Evolutionary conservation across 306 rosid species (phyloP).

Genomic region (Rosa multiflora): DNA sequence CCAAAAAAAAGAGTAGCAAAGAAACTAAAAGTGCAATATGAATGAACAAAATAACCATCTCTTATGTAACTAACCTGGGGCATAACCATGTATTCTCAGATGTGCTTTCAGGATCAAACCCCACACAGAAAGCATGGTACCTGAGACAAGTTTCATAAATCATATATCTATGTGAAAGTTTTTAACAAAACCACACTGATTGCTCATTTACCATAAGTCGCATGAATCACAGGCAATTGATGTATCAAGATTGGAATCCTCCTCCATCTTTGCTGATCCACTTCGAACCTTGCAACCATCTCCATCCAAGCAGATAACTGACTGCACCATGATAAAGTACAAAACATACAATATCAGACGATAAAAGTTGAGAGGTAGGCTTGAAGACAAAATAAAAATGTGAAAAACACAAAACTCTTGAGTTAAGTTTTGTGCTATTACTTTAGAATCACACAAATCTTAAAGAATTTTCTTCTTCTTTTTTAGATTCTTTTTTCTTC

Average conservation of each 20-base stretch:
- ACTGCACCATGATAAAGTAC: constrained; percentile 58
- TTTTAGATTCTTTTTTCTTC: not conserved
- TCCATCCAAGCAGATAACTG: constrained; percentile 97
- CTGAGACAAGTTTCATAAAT: constrained; percentile 32
- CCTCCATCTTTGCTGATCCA: constrained; percentile 55
- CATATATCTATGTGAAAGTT: not conserved
- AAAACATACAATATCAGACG: constrained; percentile 21
- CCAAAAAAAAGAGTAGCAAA: not conserved
- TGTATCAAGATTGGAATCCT: constrained; percentile 74
- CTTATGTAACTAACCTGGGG: constrained; percentile 67
- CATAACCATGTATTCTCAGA: constrained; percentile 91
- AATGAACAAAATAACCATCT: constrained; percentile 18
- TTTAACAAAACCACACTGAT: constrained; percentile 8
- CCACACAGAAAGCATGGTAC: constrained; percentile 99
- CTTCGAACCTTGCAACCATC: constrained; percentile 85
- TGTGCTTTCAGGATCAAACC: constrained; percentile 80
- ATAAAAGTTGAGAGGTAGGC: not conserved
- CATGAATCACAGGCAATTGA: constrained; percentile 99
- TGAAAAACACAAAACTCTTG: not conserved
- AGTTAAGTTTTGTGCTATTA: not conserved
- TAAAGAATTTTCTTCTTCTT: not conserved
- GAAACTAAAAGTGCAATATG: constrained; percentile 14
- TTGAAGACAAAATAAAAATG: not conserved
- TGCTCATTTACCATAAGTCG: constrained; percentile 65
- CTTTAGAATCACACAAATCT: not conserved